Conservation (phyloP, 805 yeast genomes). For the Candida vaughaniae region DNA sequence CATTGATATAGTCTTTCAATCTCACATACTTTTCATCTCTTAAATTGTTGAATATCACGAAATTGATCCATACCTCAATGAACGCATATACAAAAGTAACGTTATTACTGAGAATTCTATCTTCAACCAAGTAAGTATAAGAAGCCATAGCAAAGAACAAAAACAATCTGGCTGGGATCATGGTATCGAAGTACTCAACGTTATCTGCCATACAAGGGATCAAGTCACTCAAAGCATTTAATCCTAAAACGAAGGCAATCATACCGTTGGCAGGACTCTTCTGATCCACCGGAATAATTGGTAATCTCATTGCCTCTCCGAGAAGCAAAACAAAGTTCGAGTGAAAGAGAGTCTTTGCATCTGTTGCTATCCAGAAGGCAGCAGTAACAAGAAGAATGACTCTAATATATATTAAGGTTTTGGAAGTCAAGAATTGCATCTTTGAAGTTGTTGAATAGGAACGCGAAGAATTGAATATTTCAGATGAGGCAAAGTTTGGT, state of each 20-base stretch:
- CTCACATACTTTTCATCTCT: slow-evolving; percentile 61
- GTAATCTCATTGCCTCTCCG: slow-evolving; percentile 59
- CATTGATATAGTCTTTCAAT: slow-evolving; percentile 41
- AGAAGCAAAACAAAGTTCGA: slow-evolving; percentile 50
- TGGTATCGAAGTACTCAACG: slow-evolving; percentile 52
- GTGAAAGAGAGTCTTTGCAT: slow-evolving; percentile 44
- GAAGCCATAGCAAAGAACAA: slow-evolving; percentile 50
- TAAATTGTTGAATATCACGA: slow-evolving; percentile 58
- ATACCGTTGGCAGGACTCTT: slow-evolving; percentile 50
- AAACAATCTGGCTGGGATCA: slow-evolving; percentile 58
- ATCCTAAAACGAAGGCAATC: slow-evolving; percentile 44
- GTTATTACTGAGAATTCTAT: slow-evolving; percentile 56
- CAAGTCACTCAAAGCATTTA: slow-evolving; percentile 52
- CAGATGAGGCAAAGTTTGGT: too few species aligned
- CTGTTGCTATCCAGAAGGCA: slow-evolving; percentile 47
- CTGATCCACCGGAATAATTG: slow-evolving; percentile 26
- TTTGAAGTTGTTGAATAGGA: too few species aligned
- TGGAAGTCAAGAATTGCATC: slow-evolving; percentile 57
- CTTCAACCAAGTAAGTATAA: slow-evolving; percentile 47
- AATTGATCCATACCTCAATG: slow-evolving; percentile 68
- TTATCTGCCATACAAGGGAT: slow-evolving; percentile 56
- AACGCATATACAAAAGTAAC: slow-evolving; percentile 59
- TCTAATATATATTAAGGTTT: slow-evolving; percentile 47
- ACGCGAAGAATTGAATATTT: not conserved
- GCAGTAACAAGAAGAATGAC: slow-evolving; percentile 43